phyloP scores from a whole-genome alignment of 2,329 filamentous ascomycete genomes.

The Sphaerulina populicola region DNA sequence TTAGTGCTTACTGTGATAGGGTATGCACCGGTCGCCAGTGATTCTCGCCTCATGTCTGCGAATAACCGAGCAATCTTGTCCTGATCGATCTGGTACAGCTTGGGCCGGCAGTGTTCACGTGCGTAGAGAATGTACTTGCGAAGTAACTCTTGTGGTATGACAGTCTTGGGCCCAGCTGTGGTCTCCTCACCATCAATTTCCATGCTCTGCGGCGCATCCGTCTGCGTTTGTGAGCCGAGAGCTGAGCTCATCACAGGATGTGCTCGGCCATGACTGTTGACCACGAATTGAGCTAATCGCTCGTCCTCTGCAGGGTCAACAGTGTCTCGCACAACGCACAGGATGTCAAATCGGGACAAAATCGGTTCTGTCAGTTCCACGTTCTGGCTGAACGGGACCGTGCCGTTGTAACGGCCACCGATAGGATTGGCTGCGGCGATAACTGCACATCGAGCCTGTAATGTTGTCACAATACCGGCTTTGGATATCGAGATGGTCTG shows the following conservation, averaged over 20 bases:
- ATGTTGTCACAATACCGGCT: slow-evolving; percentile 92
- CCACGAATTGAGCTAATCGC: slow-evolving; percentile 85
- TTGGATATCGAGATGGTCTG: slow-evolving; percentile 99
- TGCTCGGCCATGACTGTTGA: slow-evolving; percentile 84
- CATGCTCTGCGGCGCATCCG: slow-evolving; percentile 50
- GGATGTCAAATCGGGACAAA: slow-evolving; percentile 92
- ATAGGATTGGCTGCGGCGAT: slow-evolving; percentile 96
- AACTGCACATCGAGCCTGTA: slow-evolving; percentile 92
- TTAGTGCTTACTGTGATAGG: slow-evolving; percentile 76
- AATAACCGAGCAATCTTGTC: slow-evolving; percentile 93
- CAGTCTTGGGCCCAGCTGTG: slow-evolving; percentile 48
- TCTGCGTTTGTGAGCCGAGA: slow-evolving; percentile 24
- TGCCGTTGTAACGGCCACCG: slow-evolving; percentile 92
- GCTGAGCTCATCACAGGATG: slow-evolving; percentile 53
- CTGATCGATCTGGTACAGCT: slow-evolving; percentile 94
- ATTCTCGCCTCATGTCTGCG: slow-evolving; percentile 91
- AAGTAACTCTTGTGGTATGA: slow-evolving; percentile 82
- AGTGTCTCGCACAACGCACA: slow-evolving; percentile 91
- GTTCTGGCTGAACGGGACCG: slow-evolving; percentile 90
- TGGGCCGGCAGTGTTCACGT: slow-evolving; percentile 77
- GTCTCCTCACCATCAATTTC: slow-evolving; percentile 47
- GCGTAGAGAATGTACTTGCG: slow-evolving; percentile 97
- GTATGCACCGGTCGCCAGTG: slow-evolving; percentile 86
- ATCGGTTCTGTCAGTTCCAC: slow-evolving; percentile 97
- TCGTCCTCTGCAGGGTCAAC: slow-evolving; percentile 91